Conservation (phyloP, 129 eudicot species). For the Lactuca saligna region DNA sequence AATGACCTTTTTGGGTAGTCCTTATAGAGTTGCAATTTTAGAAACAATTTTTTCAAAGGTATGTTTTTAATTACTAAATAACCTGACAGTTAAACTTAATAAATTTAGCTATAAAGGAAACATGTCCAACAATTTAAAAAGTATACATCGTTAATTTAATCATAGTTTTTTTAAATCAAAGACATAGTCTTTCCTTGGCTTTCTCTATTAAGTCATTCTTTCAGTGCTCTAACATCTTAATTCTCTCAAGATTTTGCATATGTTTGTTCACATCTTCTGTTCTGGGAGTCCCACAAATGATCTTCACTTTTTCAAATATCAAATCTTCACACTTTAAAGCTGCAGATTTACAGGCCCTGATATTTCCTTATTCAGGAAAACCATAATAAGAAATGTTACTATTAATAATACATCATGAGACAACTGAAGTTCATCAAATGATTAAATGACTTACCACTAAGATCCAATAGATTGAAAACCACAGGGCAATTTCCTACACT, state of each 20-base stretch:
- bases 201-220: not conserved
- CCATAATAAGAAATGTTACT: not conserved
- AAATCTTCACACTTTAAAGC: constrained; percentile 77
- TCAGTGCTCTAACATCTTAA: constrained; percentile 71
- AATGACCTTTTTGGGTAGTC: constrained; percentile 26
- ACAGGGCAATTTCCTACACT: constrained; percentile 83
- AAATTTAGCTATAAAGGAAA: not conserved
- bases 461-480: constrained; percentile 74
- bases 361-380: constrained; percentile 51
- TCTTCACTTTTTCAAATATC: constrained; percentile 70
- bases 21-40: not conserved
- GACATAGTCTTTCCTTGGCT: not conserved
- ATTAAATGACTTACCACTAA: constrained; percentile 70
- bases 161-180: too few relatives aligned
- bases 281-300: constrained; percentile 38
- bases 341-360: constrained; percentile 75
- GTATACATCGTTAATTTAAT: not conserved
- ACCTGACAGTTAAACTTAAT: not conserved
- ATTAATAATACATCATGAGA: too few relatives aligned
- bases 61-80: not conserved
- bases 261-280: constrained; percentile 48
- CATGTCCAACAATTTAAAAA: not conserved
- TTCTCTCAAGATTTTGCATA: constrained; percentile 78
- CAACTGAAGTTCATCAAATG: too few relatives aligned
- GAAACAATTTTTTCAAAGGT: not conserved